Base-by-base conservation (phyloP, 2,329 filamentous ascomycete genomes). In the Aureobasidium namibiae region DNA sequence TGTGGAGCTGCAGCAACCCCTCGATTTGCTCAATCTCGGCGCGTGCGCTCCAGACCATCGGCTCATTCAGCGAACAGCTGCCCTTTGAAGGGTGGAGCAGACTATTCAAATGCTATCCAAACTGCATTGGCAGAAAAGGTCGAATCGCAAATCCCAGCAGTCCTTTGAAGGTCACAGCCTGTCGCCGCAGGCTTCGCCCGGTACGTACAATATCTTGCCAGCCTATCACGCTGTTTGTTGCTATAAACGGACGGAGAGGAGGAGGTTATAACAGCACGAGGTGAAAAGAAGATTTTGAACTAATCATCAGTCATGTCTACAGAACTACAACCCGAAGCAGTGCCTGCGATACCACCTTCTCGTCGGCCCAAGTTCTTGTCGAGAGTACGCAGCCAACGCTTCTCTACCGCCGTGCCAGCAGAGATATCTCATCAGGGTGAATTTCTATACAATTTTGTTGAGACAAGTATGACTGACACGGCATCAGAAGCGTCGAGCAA, bases 61-160 rank as follows among this genome's bases (percentile, higher is more conserved):
- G 54, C 42, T 48, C 54, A 48, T 38, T 21, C 41, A 46, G 41
- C 33, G 23, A 48, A 33, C 41, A 57, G 54, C 54, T 39, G 54
- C 54, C 41, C 54, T 42, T 9, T 57, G 31, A 18, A 42, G 54
- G 54, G 41, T 57, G 54, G 54, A 48, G 29, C 42, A 46, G 33
- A 57, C 42, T 45, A 56, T 53, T 45, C 46, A 44, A 45, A 59
- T 59, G 57, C 57, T 59, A 52, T 59, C 57, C 57, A 59, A 59
- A 59, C 39, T 59, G 39, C 57, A 50, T 42, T 59, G 57, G 57
- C 57, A 59, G 57, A 59, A 59, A 48, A 50, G 57, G 38, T 23
- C 46, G 29, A 59, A 52, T 26, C 46, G 57, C 41, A 46, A 57
- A 31, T 57, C 54, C 14, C 54, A 57, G 54, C 54, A 46, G 31